Evolutionary conservation across 257 asterid genomes (phyloP), one percentile per base, ranked within the genome.

Genomic region (Echium plantagineum): DNA sequence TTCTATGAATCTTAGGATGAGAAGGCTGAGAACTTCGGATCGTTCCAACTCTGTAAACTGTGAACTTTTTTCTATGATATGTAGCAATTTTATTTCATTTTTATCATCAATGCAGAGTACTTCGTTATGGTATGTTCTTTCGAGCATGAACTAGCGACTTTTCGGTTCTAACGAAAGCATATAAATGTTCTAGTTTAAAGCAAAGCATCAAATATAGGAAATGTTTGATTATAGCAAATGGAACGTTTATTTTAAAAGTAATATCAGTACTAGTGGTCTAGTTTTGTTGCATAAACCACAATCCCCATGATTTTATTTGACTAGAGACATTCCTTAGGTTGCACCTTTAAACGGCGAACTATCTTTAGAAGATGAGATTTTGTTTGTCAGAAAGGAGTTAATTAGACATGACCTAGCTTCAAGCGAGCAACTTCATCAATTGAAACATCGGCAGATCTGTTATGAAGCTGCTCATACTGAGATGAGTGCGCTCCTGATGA

Each of bases 401-500:
- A 35, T 35, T 13, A 35, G 46, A 42, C 49, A 42, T 42, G 49
- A 10, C 49, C 49, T 3, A 42, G 49, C 49, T 42, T 42, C 49
- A 10, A 42, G 49, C 15, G 49, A 42, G 49, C 49, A 13, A 42
- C 49, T 42, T 42, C 49, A 10, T 42, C 49, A 4, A 56, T 21
- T 3, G 83, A 65, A 19, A 65, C 77, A 24, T 65, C 69, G 13
- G 60, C 66, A 21, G 69, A 76, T 57, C 66, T 75, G 57, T 61
- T 61, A 15, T 70, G 68, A 52, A 89, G 85, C 65, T 76, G 83
- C 70, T 81, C 85, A 47, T 89, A 85, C 55, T 81, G 81, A 6
- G 71, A 21, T 9, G 77, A 65, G 61, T 47, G 72, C 58, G 81
- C 71, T 69, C 74, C 66, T 8, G 47, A 20, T 3, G 69, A 21